These are phyloP conservation scores for Talinum fruticosum DNA, from an alignment of 148 eudicot genomes.

Conservation along the genomic window DNA sequence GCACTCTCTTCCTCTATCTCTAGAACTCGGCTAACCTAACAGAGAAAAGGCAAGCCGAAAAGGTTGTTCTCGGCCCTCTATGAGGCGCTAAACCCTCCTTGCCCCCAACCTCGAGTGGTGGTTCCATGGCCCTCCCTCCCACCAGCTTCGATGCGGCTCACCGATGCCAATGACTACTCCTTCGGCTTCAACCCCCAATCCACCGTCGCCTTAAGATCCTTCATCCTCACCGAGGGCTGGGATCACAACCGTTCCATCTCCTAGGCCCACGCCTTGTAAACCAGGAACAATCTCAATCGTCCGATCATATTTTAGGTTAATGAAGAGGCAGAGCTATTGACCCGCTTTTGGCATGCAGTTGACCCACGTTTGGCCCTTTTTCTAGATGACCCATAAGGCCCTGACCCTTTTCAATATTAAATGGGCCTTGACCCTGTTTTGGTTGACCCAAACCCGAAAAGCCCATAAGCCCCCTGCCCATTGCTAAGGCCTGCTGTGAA, in stretches of 20 bases:
- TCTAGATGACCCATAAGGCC: no score
- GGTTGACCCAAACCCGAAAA: no score
- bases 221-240: conserved; percentile 56
- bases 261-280: conserved; percentile 62
- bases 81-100: conserved; percentile 54
- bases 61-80: conserved; percentile 55
- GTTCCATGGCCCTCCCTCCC: conserved; percentile 78
- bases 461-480: no score
- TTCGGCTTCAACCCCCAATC: conserved; percentile 46
- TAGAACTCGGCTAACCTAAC: conserved; percentile 52
- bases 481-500: no score
- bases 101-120: conserved; percentile 70
- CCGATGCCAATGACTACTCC: conserved; percentile 26
- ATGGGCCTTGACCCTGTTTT: no score
- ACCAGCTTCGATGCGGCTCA: conserved; percentile 69
- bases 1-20: not conserved
- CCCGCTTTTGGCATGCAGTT: no score
- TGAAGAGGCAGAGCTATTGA: no score
- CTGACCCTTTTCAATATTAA: no score
- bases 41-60: conserved; percentile 21
- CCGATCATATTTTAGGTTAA: conserved; percentile 28
- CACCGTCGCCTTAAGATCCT: conserved; percentile 42
- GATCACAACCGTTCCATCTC: conserved; percentile 46
- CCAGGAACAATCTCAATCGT: conserved; percentile 10
- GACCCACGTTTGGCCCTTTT: no score